phyloP scores from a whole-genome alignment of 495 filamentous ascomycete species.

The Penicillium verhagenii region DNA sequence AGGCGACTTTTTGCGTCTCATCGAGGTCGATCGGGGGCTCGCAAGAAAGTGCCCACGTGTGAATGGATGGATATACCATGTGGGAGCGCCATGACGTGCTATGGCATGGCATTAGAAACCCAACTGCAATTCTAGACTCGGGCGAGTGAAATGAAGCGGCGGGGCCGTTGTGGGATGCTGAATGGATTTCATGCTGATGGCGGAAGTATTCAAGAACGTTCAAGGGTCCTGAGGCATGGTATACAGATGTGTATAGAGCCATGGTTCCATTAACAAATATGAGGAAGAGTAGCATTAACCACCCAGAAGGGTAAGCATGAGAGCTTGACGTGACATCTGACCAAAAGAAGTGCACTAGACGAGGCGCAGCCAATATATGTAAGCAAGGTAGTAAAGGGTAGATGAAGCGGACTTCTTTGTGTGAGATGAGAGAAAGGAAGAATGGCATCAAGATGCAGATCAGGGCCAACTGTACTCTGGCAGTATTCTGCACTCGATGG shows the following conservation, averaged over 20 bases:
- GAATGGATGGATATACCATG: slow-evolving; percentile 68
- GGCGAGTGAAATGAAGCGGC: background rate
- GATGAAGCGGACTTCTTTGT: slow-evolving; percentile 98
- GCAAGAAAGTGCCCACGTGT: slow-evolving; percentile 86
- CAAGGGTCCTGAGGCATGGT: slow-evolving; percentile 77
- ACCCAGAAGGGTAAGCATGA: slow-evolving; percentile 39
- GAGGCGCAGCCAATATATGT: slow-evolving; percentile 73
- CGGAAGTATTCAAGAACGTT: slow-evolving; percentile 73
- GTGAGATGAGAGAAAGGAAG: slow-evolving; percentile 74
- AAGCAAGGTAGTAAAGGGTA: slow-evolving; percentile 87
- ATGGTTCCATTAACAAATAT: slow-evolving; percentile 67
- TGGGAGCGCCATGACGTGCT: slow-evolving; percentile 93
- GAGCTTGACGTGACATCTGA: slow-evolving; percentile 33
- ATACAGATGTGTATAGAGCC: slow-evolving; percentile 67
- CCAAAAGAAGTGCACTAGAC: slow-evolving; percentile 65
- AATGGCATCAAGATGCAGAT: slow-evolving; percentile 59
- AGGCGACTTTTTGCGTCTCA: slow-evolving; percentile 54
- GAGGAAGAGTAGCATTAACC: slow-evolving; percentile 53
- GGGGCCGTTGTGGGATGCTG: slow-evolving; percentile 27
- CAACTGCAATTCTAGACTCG: slow-evolving; percentile 47
- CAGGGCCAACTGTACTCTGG: slow-evolving; percentile 58
- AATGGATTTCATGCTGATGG: slow-evolving; percentile 55
- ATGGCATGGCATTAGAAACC: slow-evolving; percentile 97
- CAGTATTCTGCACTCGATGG: slow-evolving; percentile 29
- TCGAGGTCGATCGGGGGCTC: slow-evolving; percentile 78